Percentiles rank a stretch among this genome's conserved stretches.
phyloP scores from a whole-genome alignment of 192 early-diverging fungal genomes.

The Coemansia sp. region DNA sequence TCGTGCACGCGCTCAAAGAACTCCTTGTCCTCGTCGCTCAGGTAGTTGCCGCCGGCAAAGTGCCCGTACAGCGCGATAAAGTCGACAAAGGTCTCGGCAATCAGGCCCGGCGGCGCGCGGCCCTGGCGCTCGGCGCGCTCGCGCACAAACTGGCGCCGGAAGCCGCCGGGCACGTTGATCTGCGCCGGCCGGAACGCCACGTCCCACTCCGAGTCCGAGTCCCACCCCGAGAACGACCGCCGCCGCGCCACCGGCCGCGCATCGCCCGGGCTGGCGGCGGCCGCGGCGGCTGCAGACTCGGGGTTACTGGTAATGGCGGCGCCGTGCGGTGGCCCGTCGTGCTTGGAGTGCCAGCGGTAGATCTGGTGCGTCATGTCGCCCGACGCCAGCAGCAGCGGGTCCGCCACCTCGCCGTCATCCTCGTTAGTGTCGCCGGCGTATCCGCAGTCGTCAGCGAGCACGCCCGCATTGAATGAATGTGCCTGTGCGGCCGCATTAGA shows the following conservation, averaged over 20 bases:
- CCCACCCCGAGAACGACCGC: constrained; percentile 45
- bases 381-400: constrained; percentile 58
- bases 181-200: constrained; percentile 20
- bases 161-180: constrained; percentile 79
- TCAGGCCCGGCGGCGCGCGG: constrained; percentile 59
- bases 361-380: constrained; percentile 84
- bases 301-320: neutral
- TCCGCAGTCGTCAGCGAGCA: constrained; percentile 27
- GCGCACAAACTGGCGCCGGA: constrained; percentile 84
- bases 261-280: constrained; percentile 54
- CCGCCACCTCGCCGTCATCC: constrained; percentile 23
- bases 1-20: constrained; percentile 47
- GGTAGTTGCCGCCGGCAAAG: constrained; percentile 90
- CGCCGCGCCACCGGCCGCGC: constrained; percentile 34
- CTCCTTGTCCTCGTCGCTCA: constrained; percentile 72
- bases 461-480: neutral
- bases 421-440: constrained; percentile 45
- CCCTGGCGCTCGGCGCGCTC: constrained; percentile 68
- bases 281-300: constrained; percentile 15
- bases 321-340: constrained; percentile 28
- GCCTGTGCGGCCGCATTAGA: neutral
- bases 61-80: constrained; percentile 92
- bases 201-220: constrained; percentile 48
- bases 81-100: constrained; percentile 89
- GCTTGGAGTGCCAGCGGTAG: constrained; percentile 81